These are phyloP conservation scores for Tetragonia tetragonoides DNA, from an alignment of 148 eudicot species.

Conservation along the genomic window DNA sequence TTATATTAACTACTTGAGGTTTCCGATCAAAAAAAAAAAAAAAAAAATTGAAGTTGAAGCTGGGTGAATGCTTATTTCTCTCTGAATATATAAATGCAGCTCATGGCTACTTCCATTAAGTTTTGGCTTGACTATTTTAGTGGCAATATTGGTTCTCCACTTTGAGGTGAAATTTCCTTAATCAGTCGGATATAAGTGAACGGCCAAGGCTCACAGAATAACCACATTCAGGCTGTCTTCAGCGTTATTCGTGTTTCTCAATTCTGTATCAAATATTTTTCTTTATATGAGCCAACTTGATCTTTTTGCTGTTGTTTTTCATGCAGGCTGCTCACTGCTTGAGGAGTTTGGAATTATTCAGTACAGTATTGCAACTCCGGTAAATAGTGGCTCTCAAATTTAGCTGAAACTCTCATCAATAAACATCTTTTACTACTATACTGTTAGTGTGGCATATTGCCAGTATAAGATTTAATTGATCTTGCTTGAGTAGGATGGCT, in stretches of 20 bases:
- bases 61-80: too few species aligned
- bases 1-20: not conserved
- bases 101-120: too few species aligned
- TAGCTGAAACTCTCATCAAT: not conserved
- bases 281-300: not conserved
- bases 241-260: not conserved
- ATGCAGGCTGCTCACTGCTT: slow-evolving; percentile 46
- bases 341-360: slow-evolving; percentile 38
- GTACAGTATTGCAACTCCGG: slow-evolving; percentile 42
- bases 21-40: too few species aligned
- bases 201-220: not conserved
- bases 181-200: too few species aligned
- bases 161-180: too few species aligned
- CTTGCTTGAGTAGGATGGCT: slow-evolving; percentile 10
- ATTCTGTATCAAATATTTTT: not conserved
- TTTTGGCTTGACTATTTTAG: too few species aligned
- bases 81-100: too few species aligned
- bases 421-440: not conserved
- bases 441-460: not conserved
- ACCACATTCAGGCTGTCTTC: not conserved
- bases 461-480: not conserved
- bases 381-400: slow-evolving; percentile 20
- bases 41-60: too few species aligned
- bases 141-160: too few species aligned
- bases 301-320: slow-evolving; percentile 8